Evolutionary conservation across 441 rosid species (phyloP), one percentile per base, ranked within the genome.

Genomic region (Arabidopsis hybrid): DNA sequence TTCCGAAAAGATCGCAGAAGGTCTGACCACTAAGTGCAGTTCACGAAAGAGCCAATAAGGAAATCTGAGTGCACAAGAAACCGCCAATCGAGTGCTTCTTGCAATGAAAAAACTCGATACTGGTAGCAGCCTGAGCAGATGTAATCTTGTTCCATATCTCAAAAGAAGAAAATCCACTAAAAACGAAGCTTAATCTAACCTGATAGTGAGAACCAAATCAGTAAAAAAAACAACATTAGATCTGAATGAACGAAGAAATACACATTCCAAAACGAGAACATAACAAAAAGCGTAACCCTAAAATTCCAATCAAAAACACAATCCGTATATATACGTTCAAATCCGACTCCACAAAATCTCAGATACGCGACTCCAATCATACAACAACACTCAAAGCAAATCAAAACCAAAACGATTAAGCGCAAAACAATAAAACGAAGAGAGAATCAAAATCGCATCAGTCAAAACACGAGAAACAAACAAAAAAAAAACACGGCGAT

Each of bases 41-140:
- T 95, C 75, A 91, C 89, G 76, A 91, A 91, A 83, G 96, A 87
- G 75, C 86, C 88, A 87, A 85, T 78, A 66, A 88, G 91, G 73
- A 88, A 87, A 82, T 88, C 93, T 81, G 96, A 86, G 77, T 67
- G 82, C 64, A 80, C 78, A 57, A 88, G 83, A 83, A 89, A 87
- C 84, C 96, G 92, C 98, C 97, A 88, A 69, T 92, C 90, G 17
- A 92, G 96, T 80, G 83, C 91, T 89, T 91, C 96, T 85, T 85
- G 97, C 82, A 92, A 79, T 66, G 97, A 86, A 70, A 90, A 83
- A 82, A 78, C 83, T 67, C 85, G 88, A 82, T 69, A 80, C 80
- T 70, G 90, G 83, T 68, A 85, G 90, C 89, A 84, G 82, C 84
- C 86, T 81, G 93, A 82, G 89, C 82, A 83, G 77, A 84, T 74